phyloP scores from a whole-genome alignment of 176 grass and related monocot species.

The Carex cristatella region DNA sequence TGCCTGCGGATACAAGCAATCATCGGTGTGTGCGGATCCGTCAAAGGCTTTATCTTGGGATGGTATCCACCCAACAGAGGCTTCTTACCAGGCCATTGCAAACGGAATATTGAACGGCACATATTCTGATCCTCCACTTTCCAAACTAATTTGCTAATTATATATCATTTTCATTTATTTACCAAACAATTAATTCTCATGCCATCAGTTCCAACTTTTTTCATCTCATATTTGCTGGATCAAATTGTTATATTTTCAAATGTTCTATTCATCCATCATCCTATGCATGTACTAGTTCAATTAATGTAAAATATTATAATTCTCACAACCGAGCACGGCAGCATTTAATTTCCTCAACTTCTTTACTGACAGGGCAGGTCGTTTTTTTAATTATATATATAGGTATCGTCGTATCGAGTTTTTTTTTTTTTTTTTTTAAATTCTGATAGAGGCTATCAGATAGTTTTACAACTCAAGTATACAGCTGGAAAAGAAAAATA shows the following conservation, averaged over 20 bases:
- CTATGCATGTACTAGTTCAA: background rate
- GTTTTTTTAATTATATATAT: background rate
- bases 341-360: background rate
- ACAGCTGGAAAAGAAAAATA: too few relatives aligned
- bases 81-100: slow-evolving; percentile 29
- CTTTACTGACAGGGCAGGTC: background rate
- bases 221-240: background rate
- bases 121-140: slow-evolving; percentile 26
- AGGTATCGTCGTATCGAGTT: too few relatives aligned
- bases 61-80: slow-evolving; percentile 47
- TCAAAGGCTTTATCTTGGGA: slow-evolving; percentile 41
- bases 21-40: slow-evolving; percentile 26
- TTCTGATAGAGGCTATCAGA: too few relatives aligned
- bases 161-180: background rate
- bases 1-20: background rate
- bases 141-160: slow-evolving; percentile 14
- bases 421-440: too few relatives aligned
- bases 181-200: background rate
- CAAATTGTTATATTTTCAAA: background rate
- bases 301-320: background rate
- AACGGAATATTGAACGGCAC: slow-evolving; percentile 33
- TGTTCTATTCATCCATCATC: background rate
- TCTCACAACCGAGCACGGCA: background rate
- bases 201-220: background rate
- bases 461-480: too few relatives aligned